Conservation (phyloP, 1,139 yeast genomes). For the Lodderomyces metapsilosis region DNA sequence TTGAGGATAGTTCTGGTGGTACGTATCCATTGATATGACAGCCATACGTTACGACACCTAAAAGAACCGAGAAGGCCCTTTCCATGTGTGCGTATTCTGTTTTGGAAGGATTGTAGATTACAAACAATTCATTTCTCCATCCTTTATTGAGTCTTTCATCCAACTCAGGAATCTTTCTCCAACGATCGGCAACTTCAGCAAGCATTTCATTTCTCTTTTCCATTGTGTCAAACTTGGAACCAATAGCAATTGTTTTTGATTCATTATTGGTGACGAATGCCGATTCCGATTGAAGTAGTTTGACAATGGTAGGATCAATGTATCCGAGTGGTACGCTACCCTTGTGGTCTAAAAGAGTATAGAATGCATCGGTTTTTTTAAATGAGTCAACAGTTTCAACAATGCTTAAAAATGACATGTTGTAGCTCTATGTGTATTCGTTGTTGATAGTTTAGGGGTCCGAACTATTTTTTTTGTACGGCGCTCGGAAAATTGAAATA, state of each 20-base stretch:
- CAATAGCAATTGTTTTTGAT: constrained; percentile 35
- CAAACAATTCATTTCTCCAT: constrained; percentile 86
- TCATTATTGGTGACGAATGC: constrained; percentile 36
- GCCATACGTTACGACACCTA: constrained; percentile 90
- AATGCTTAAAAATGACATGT: constrained; percentile 6
- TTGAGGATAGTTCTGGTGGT: constrained; percentile 32
- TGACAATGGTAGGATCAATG: constrained; percentile 47
- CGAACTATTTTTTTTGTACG: not conserved
- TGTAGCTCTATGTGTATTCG: too few relatives aligned
- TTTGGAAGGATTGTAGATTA: constrained; percentile 57
- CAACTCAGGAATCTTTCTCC: constrained; percentile 41
- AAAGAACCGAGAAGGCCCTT: constrained; percentile 73
- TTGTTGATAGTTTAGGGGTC: too few relatives aligned
- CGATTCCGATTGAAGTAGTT: constrained; percentile 22
- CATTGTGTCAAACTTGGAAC: constrained; percentile 35
- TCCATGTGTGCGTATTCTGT: constrained; percentile 69
- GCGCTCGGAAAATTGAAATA: not conserved
- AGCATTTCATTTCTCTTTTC: constrained; percentile 49
- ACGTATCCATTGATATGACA: constrained; percentile 82
- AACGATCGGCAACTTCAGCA: constrained; percentile 38
- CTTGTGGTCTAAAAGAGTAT: constrained; percentile 51
- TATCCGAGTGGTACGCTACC: constrained; percentile 49
- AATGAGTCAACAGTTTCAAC: constrained; percentile 53
- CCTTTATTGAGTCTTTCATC: constrained; percentile 52
- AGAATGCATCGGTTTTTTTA: constrained; percentile 26